Conservation (phyloP, 441 rosid genomes). For the Aleurites moluccanus region DNA sequence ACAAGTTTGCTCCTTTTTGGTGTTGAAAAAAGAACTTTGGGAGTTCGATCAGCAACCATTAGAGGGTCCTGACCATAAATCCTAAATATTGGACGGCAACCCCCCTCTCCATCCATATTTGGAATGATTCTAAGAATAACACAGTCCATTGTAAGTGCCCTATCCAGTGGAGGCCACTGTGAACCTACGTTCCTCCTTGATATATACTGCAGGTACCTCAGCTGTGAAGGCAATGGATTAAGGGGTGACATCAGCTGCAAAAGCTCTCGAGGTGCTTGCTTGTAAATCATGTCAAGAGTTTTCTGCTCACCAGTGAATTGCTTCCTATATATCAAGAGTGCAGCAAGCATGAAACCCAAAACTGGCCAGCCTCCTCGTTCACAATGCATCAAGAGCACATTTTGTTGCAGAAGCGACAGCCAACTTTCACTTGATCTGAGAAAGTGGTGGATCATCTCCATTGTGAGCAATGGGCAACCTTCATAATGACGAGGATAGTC, state of each 20-base stretch:
- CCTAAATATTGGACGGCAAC: conserved; percentile 81
- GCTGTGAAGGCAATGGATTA: conserved; percentile 87
- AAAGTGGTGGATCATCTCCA: conserved; percentile 90
- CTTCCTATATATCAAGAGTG: conserved; percentile 80
- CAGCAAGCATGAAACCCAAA: conserved; percentile 81
- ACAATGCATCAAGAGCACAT: conserved; percentile 88
- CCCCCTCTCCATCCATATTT: conserved; percentile 66
- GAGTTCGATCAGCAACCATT: conserved; percentile 56
- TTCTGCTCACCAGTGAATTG: conserved; percentile 81
- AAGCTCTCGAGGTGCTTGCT: conserved; percentile 89
- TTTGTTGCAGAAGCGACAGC: conserved; percentile 79
- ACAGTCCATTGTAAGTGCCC: conserved; percentile 76
- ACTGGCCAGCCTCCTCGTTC: conserved; percentile 88
- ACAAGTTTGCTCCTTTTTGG: conserved; percentile 66
- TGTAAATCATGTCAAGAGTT: conserved; percentile 92
- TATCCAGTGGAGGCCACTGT: conserved; percentile 82
- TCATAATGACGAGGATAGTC: conserved; percentile 95
- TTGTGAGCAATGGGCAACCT: conserved; percentile 77
- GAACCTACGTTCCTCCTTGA: conserved; percentile 78
- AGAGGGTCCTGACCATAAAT: conserved; percentile 83
- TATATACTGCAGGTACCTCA: conserved; percentile 84
- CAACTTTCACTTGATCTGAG: conserved; percentile 92
- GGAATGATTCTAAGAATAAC: conserved; percentile 72
- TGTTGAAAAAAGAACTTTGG: conserved; percentile 74
- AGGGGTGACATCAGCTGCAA: conserved; percentile 72